Percentiles rank a stretch among this genome's conserved stretches.
Evolutionary conservation across 345 rosid genomes (phyloP).

Genomic region (Mercurialis annua): DNA sequence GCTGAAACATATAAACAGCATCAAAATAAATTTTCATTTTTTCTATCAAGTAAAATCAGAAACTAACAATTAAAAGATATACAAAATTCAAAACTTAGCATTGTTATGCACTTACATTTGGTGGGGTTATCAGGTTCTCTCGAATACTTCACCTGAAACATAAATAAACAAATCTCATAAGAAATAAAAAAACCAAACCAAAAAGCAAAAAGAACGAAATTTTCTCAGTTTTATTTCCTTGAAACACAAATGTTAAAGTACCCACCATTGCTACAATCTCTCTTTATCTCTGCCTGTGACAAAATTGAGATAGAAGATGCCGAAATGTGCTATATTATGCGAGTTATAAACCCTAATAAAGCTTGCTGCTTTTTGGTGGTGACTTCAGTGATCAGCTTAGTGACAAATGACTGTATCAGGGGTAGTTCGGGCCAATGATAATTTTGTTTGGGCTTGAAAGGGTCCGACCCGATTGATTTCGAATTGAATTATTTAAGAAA

Average conservation of each 20-base stretch:
- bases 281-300: background rate
- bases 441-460: too few relatives aligned
- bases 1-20: slow-evolving; percentile 33
- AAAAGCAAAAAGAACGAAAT: background rate
- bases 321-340: background rate
- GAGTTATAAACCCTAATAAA: background rate
- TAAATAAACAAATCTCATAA: slow-evolving; percentile 12
- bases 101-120: slow-evolving; percentile 53
- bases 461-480: background rate
- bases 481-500: background rate
- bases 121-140: slow-evolving; percentile 72
- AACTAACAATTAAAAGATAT: too few relatives aligned
- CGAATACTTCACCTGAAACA: slow-evolving; percentile 62
- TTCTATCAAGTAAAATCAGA: background rate
- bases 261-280: slow-evolving; percentile 16
- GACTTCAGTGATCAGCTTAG: too few relatives aligned
- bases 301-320: background rate
- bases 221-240: background rate
- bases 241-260: background rate
- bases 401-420: too few relatives aligned
- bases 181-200: background rate
- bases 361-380: too few relatives aligned
- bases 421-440: too few relatives aligned
- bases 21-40: slow-evolving; percentile 1
- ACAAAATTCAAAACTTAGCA: background rate